Percentiles rank a stretch among this genome's conserved stretches.
Evolutionary conservation across 1,139 yeast genomes (phyloP).

Genomic region (Pneumocystis sp.): DNA sequence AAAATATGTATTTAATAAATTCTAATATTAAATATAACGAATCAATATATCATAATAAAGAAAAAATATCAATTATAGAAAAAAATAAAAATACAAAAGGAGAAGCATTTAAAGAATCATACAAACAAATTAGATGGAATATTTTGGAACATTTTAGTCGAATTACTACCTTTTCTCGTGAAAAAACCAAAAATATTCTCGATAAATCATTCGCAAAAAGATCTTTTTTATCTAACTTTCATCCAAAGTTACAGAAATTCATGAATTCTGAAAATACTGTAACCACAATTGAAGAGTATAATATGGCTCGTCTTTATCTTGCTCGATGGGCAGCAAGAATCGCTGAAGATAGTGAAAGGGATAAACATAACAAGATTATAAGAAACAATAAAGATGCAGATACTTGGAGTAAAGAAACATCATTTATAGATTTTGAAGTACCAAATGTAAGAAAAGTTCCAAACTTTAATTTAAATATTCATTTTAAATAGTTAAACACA

Average conservation of each 20-base stretch:
- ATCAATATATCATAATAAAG: background rate
- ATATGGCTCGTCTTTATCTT: slow-evolving; percentile 74
- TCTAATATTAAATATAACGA: background rate
- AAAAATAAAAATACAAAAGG: background rate
- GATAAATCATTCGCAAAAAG: slow-evolving; percentile 13
- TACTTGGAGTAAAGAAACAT: slow-evolving; percentile 18
- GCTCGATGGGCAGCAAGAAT: slow-evolving; percentile 97
- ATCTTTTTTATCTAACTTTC: slow-evolving; percentile 52
- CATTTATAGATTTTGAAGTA: slow-evolving; percentile 57
- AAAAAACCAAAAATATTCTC: slow-evolving; percentile 1
- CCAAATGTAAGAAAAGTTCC: slow-evolving; percentile 19
- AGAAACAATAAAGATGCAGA: slow-evolving; percentile 34
- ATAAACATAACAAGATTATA: slow-evolving; percentile 52
- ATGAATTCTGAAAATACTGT: slow-evolving; percentile 67
- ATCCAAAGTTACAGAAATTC: slow-evolving; percentile 42
- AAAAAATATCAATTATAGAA: background rate
- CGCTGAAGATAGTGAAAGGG: slow-evolving; percentile 34
- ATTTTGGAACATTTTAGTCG: slow-evolving; percentile 73
- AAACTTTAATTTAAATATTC: background rate
- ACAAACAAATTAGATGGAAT: slow-evolving; percentile 58
- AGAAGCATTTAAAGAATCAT: background rate
- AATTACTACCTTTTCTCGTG: slow-evolving; percentile 44
- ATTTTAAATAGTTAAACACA: background rate
- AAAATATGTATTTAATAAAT: background rate
- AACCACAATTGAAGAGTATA: slow-evolving; percentile 76